Evolutionary conservation across 2,329 filamentous ascomycete genomes (phyloP).

Genomic region (Dryadomyces quercivorus): DNA sequence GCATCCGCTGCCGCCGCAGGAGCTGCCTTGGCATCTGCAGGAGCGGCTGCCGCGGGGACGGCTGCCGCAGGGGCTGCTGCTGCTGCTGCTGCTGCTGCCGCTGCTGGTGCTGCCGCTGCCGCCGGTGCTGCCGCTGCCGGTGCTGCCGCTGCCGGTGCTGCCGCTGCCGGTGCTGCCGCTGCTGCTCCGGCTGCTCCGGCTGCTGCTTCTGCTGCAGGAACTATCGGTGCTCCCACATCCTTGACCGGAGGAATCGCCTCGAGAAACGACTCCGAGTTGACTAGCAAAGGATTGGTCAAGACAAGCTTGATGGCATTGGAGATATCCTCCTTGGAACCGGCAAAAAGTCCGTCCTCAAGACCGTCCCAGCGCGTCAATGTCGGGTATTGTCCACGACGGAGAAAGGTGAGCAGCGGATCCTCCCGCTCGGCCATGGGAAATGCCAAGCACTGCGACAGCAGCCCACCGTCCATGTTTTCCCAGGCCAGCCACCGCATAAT

Average conservation of each 20-base stretch:
- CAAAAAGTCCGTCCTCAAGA: slow-evolving; percentile 60
- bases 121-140: not conserved
- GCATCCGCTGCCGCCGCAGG: not conserved
- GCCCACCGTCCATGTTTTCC: slow-evolving; percentile 77
- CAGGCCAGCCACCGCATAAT: slow-evolving; percentile 83
- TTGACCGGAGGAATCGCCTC: slow-evolving; percentile 35
- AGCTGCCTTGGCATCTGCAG: not conserved
- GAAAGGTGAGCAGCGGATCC: slow-evolving; percentile 56
- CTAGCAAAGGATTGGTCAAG: slow-evolving; percentile 41
- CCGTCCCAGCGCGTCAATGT: slow-evolving; percentile 62
- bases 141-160: not conserved
- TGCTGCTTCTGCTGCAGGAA: not conserved
- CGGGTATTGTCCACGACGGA: slow-evolving; percentile 67
- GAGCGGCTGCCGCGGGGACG: not conserved
- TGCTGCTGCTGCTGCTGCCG: not conserved
- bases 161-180: too few relatives aligned
- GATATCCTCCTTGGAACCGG: slow-evolving; percentile 54
- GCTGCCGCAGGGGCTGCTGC: not conserved
- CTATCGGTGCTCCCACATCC: not conserved
- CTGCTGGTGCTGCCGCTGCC: not conserved
- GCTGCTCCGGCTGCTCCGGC: not conserved
- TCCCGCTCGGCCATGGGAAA: slow-evolving; percentile 73
- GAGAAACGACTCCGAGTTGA: slow-evolving; percentile 49
- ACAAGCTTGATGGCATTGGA: slow-evolving; percentile 49
- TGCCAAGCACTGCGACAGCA: slow-evolving; percentile 67